Base-by-base conservation (phyloP, 2,329 filamentous ascomycete species). In the Hypoxylon sp. region DNA sequence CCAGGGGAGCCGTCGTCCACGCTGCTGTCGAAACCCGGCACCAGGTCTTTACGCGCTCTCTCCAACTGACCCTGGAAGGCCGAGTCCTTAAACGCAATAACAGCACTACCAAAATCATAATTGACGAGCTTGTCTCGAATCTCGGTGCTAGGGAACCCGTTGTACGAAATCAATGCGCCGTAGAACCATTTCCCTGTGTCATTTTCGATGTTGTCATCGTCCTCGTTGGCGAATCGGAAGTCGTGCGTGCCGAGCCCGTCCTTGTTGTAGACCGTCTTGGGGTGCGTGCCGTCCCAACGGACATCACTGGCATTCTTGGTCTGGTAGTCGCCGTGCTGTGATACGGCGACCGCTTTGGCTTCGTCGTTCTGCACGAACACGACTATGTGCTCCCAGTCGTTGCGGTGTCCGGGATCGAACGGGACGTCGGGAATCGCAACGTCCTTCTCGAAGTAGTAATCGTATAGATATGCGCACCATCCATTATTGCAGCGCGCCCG, bases 11-110 rank as follows among this genome's bases (percentile, higher is more conserved):
- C 75, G 15, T 75, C 75, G 19, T 79, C 80, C 37, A 84, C 75
- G 5, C 84, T 82, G 44, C 89, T 81, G 69, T 91, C 87, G 50
- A 90, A 82, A 62, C 89, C 87, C 1, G 88, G 87, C 2, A 86
- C 82, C 29, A 85, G 87, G 77, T 93, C 66, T 8, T 64, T 67
- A 27, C 73, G 70, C 2, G 75, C 72, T 10, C 47, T 67, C 17
- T 77, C 71, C 0, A 77, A 65, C 11, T 76, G 62, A 6, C 62
- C 58, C 24, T 70, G 27, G 65, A 73, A 77, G 42, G 62, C 69
- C 10, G 44, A 21, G 54, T 77, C 75, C 64, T 73, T 76, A 51
- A 77, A 65, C 21, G 72, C 75, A 2, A 77, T 68, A 24, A 7
- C 67, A 3, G 76, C 76, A 32, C 56, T 68, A 1, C 75, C 76